Percentiles rank a stretch among this genome's conserved stretches.
Conservation (phyloP, 2,329 filamentous ascomycete species). For the Meredithiella fracta region DNA sequence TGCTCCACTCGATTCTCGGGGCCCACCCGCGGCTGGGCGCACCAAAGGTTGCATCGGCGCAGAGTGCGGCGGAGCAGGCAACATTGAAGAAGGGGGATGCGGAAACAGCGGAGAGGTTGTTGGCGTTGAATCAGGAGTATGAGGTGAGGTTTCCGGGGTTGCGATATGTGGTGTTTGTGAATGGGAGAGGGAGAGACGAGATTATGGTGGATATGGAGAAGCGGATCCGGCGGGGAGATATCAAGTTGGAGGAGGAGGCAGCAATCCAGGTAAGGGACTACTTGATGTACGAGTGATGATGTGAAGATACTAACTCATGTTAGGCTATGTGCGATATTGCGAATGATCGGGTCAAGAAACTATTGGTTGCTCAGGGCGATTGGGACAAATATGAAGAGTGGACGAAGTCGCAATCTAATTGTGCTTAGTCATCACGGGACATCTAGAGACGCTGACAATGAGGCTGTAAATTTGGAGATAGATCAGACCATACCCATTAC, state of each 20-base stretch:
- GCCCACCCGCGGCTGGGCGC: constrained; percentile 74
- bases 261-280: constrained; percentile 48
- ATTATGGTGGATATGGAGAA: constrained; percentile 71
- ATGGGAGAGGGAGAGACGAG: constrained; percentile 53
- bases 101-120: constrained; percentile 41
- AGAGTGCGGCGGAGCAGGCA: constrained; percentile 69
- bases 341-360: constrained; percentile 55
- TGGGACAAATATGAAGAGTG: no score
- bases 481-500: no score
- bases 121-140: constrained; percentile 56
- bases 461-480: no score
- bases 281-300: constrained; percentile 2
- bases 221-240: constrained; percentile 53
- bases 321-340: constrained; percentile 90
- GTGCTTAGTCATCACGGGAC: no score
- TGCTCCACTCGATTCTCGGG: constrained; percentile 56
- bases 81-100: constrained; percentile 44
- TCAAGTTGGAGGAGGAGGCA: constrained; percentile 50
- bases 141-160: constrained; percentile 67
- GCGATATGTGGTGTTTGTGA: constrained; percentile 83
- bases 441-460: no score
- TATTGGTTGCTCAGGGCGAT: constrained; percentile 21
- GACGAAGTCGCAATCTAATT: no score
- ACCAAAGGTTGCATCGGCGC: constrained; percentile 63
- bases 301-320: constrained; percentile 15